Percentiles rank a stretch among this genome's conserved stretches.
phyloP scores from a whole-genome alignment of 139 green algal species.

The Ettlia oleoabundans region DNA sequence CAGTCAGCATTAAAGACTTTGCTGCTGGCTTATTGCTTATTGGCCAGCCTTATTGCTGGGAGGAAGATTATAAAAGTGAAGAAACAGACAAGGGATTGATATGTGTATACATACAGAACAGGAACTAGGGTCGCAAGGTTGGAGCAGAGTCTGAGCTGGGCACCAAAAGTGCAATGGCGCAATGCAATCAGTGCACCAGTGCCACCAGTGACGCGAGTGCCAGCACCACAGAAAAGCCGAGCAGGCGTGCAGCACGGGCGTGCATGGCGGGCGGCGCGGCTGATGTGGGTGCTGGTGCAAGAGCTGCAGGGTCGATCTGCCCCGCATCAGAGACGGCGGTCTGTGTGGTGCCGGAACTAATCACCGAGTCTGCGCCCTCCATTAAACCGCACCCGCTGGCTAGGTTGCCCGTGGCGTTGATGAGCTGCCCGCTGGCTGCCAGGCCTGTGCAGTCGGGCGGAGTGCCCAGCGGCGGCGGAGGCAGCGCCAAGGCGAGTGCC shows the following conservation, averaged over 20 bases:
- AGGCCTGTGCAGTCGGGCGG: conserved; percentile 9
- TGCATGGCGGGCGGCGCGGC: background rate
- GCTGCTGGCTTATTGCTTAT: too few relatives aligned
- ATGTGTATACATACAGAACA: too few relatives aligned
- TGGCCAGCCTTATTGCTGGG: too few relatives aligned
- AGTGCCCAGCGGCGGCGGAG: background rate
- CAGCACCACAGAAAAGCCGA: background rate
- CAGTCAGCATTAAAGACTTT: too few relatives aligned
- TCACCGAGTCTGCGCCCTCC: too few relatives aligned
- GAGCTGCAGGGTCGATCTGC: background rate
- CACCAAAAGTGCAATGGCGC: too few relatives aligned
- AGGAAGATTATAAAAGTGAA: too few relatives aligned
- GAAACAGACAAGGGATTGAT: too few relatives aligned
- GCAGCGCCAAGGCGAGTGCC: background rate
- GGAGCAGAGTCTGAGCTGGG: too few relatives aligned
- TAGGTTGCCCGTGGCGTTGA: conserved; percentile 13
- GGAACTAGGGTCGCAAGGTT: too few relatives aligned
- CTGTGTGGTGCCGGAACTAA: conserved; percentile 3
- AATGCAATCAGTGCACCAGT: too few relatives aligned
- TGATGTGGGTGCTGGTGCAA: background rate
- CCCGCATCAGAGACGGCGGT: conserved; percentile 8
- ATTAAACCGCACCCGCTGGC: background rate
- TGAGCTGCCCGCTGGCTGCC: conserved; percentile 19
- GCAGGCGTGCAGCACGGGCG: background rate
- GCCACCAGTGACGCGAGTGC: too few relatives aligned